Evolutionary conservation across 2,329 filamentous ascomycete genomes (phyloP), one percentile per base, ranked within the genome.

Genomic region (Penicillium sclerotigenum): DNA sequence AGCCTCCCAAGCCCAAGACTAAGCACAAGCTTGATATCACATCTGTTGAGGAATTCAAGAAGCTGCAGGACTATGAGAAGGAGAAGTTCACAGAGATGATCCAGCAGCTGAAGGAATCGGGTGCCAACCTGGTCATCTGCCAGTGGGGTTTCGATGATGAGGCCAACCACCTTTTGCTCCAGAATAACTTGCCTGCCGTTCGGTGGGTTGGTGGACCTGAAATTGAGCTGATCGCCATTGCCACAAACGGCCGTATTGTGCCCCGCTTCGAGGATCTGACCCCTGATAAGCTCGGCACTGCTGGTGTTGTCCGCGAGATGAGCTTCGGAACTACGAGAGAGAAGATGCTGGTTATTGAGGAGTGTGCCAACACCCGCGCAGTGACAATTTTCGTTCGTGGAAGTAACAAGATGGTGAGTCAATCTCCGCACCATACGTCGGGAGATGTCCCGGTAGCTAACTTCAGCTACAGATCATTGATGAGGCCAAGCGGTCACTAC

Each of bases 81-180:
- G 89, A 90, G 73, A 99, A 97, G 79, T 99, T 99, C 73, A 84
- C 90, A 57, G 93, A 97, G 80, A 99, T 99, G 94, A 97, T 99
- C 68, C 83, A 95, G 73, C 90, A 97, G 77, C 94, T 99, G 81
- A 99, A 99, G 80, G 90, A 90, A 69, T 95, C 93, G 0, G 94
- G 94, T 59, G 94, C 94, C 63, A 99, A 99, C 79, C 83, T 99
- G 59, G 94, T 92, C 62, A 96, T 99, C 71, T 99, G 94, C 79
- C 95, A 99, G 75, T 99, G 95, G 94, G 94, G 94, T 65, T 99
- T 99, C 72, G 94, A 99, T 73, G 94, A 99, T 71, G 94, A 99
- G 79, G 94, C 94, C 61, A 99, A 99, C 80, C 94, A 99, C 77
- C 80, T 99, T 58, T 84, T 99, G 34, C 86, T 99, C 59, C 95